These are phyloP conservation scores for Diaporthe amygdali DNA, from an alignment of 2,329 filamentous ascomycete species.

Conservation along the genomic window DNA sequence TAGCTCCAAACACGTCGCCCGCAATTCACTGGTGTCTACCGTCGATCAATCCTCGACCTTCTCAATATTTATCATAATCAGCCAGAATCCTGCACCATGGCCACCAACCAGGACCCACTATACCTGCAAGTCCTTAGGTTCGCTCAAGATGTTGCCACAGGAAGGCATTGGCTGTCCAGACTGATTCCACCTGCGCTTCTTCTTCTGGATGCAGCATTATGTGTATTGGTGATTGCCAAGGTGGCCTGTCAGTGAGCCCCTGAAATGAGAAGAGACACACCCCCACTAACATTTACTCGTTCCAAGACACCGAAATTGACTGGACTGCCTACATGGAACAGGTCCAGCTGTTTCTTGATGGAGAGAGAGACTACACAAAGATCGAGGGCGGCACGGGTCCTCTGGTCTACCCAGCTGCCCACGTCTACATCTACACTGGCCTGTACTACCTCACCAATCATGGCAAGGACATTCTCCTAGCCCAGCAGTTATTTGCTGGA, in stretches of 20 bases:
- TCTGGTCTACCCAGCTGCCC: conserved; percentile 91
- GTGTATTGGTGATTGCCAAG: conserved; percentile 76
- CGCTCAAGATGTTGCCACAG: conserved; percentile 50
- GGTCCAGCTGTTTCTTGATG: conserved; percentile 76
- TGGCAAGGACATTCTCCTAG: conserved; percentile 76
- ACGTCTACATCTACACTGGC: conserved; percentile 87
- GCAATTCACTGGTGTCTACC: background rate
- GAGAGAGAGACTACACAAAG: conserved; percentile 86
- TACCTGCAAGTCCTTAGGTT: conserved; percentile 35
- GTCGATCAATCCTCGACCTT: background rate
- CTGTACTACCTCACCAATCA: conserved; percentile 80
- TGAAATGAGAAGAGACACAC: background rate
- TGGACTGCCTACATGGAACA: conserved; percentile 98
- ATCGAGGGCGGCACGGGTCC: conserved; percentile 91
- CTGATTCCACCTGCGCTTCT: conserved; percentile 67
- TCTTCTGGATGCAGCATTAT: conserved; percentile 73
- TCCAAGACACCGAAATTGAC: conserved; percentile 90
- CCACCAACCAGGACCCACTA: conserved; percentile 18
- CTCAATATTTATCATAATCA: background rate
- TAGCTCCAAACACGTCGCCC: conserved; percentile 23
- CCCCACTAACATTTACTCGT: background rate
- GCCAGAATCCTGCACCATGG: conserved; percentile 14
- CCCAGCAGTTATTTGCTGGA: conserved; percentile 82
- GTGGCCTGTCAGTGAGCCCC: conserved; percentile 72
- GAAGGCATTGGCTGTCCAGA: conserved; percentile 54